Evolutionary conservation across 495 filamentous ascomycete genomes (phyloP), one percentile per base, ranked within the genome.

Genomic region (Neurospora sp.): DNA sequence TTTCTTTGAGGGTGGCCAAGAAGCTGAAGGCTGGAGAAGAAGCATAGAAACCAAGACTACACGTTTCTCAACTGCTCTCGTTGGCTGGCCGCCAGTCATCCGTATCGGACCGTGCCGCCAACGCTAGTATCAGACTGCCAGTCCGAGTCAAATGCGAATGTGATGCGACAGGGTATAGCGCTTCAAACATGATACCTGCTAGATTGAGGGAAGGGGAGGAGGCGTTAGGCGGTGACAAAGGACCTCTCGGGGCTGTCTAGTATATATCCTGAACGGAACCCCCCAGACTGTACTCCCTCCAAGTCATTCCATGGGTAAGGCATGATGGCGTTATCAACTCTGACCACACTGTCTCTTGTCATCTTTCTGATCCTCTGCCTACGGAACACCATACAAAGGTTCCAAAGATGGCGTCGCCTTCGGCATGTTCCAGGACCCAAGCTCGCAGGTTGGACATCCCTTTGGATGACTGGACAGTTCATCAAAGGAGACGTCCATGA

Each of bases 401-500:
- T 68, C 38, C 59, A 39, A 18, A 22, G 72, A 71, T 85, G 83
- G 83, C 77, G 76, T 16, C 76, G 72, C 1, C 75, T 78, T n/a
- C 53, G 72, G 0, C 75, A 80, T 61, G 68, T 80, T 71, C 75
- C 77, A 0, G 78, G 78, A 7, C 77, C 77, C 2, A n/a, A 53
- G 1, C 31, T 75, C 12, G 65, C 71, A 27, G 74, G 75, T 12
- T 74, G 76, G 70, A 75, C 77, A 1, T 74, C 70, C 2, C 69
- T 80, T 4, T 78, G 75, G 75, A n/a, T 77, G 53, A 70, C 71
- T 1, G 41, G 47, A 12, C 40, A 65, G 9, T 77, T 68, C 44
- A 8, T 76, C 9, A 68, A 68, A 7, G 61, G 59, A 5, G 72
- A 38, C n/a, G 42, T 72, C 20, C 44, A 69, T 38, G 39, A 72